Conservation (phyloP, 2,329 filamentous ascomycete species). For the Pestalotiopsis sp. region DNA sequence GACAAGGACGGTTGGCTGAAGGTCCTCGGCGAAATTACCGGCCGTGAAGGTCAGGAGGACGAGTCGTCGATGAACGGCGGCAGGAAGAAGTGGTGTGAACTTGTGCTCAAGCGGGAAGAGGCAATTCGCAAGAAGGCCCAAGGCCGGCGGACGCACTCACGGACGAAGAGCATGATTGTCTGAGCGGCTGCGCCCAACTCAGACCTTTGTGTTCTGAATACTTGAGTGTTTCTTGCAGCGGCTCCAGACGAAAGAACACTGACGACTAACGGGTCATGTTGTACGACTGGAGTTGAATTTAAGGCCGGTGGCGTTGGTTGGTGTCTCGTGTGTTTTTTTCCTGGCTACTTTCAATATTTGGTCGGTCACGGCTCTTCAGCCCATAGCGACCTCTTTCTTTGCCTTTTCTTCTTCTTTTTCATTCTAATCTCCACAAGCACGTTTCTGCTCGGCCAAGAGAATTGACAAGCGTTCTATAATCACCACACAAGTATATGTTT, state of each 20-base stretch:
- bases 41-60: constrained; percentile 54
- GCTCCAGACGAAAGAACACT: neutral
- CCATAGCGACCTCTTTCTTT: neutral
- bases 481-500: neutral
- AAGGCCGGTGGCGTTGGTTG: neutral
- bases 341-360: neutral
- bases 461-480: neutral
- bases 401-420: neutral
- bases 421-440: neutral
- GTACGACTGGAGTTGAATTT: neutral
- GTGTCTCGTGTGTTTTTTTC: neutral
- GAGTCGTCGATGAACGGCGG: constrained; percentile 45
- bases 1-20: constrained; percentile 97
- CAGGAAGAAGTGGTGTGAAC: constrained; percentile 67
- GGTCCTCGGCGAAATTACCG: constrained; percentile 73
- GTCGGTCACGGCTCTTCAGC: neutral
- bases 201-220: neutral
- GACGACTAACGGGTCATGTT: neutral
- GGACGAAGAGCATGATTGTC: constrained; percentile 60
- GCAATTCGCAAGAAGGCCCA: constrained; percentile 57
- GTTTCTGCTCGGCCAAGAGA: neutral
- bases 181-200: constrained; percentile 31
- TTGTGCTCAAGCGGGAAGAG: constrained; percentile 67
- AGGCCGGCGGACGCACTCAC: constrained; percentile 53
- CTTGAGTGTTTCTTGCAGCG: neutral